A percentile compares a stretch with the other conserved stretches of the same genome.
These are phyloP conservation scores for Colletotrichum caudatum DNA, from an alignment of 2,329 filamentous ascomycete species.

Conservation along the genomic window DNA sequence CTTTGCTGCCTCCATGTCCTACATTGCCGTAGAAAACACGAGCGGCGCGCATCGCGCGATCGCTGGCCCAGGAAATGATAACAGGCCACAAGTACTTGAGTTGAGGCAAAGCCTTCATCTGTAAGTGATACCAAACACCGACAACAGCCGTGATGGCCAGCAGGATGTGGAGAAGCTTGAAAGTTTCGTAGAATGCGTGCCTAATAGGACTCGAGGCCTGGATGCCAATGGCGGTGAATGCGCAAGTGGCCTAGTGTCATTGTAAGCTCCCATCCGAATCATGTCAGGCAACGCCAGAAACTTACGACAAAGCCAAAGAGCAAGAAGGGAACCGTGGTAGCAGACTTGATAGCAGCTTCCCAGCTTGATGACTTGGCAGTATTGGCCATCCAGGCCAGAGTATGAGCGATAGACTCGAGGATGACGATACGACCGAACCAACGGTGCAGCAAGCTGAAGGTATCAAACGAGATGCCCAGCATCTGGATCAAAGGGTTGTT, in stretches of 20 bases:
- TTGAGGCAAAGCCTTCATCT: conserved; percentile 67
- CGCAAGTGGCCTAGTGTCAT: conserved; percentile 62
- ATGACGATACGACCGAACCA: conserved; percentile 84
- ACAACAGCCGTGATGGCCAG: conserved; percentile 70
- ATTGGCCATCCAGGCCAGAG: conserved; percentile 67
- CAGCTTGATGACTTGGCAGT: conserved; percentile 60
- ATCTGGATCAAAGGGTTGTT: conserved; percentile 83
- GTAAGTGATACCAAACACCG: conserved; percentile 75
- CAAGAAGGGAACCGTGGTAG: conserved; percentile 60
- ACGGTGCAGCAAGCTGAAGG: conserved; percentile 83
- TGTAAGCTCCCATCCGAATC: conserved; percentile 30
- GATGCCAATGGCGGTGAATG: conserved; percentile 72
- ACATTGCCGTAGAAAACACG: conserved; percentile 75
- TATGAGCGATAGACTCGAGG: conserved; percentile 76
- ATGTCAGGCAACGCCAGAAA: conserved; percentile 38
- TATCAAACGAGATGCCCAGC: conserved; percentile 82
- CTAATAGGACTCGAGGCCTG: conserved; percentile 78
- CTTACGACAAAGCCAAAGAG: conserved; percentile 74
- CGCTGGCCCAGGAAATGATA: conserved; percentile 74
- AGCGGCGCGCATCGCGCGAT: conserved; percentile 70
- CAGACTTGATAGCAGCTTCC: conserved; percentile 54
- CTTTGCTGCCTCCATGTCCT: conserved; percentile 73
- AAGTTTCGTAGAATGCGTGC: conserved; percentile 84
- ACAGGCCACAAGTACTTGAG: conserved; percentile 70
- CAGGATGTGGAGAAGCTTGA: conserved; percentile 78